Percentiles rank a stretch among this genome's conserved stretches.
phyloP scores from a whole-genome alignment of 2,329 filamentous ascomycete species.

The Coniochaeta ligniaria region DNA sequence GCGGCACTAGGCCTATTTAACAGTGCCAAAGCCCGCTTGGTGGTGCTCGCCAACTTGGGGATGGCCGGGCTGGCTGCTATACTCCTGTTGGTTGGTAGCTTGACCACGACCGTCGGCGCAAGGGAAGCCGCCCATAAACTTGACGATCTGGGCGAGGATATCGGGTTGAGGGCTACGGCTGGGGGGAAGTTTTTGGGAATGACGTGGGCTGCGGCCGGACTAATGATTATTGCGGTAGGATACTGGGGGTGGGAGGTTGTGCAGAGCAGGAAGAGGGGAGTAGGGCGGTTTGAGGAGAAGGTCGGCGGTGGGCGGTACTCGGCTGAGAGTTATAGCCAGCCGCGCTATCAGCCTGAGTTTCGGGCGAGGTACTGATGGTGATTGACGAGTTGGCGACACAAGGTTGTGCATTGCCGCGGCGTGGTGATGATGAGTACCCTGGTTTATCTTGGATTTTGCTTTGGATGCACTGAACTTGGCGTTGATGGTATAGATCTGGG shows the following conservation, averaged over 20 bases:
- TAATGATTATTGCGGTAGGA: constrained; percentile 29
- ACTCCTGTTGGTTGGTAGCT: constrained; percentile 31
- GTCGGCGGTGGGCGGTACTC: background rate
- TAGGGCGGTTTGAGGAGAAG: constrained; percentile 1
- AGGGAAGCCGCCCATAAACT: constrained; percentile 32
- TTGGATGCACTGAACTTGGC: too few relatives aligned
- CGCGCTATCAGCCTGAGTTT: background rate
- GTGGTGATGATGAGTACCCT: background rate
- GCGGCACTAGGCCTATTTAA: background rate
- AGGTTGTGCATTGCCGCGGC: background rate
- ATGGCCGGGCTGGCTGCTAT: constrained; percentile 28
- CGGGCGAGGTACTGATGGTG: background rate
- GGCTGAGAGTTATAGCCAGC: background rate
- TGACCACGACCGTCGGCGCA: constrained; percentile 32
- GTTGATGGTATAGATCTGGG: background rate
- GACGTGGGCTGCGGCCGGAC: constrained; percentile 38
- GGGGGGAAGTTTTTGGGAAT: constrained; percentile 38
- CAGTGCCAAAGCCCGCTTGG: background rate
- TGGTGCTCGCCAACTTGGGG: constrained; percentile 27
- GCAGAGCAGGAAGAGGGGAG: constrained; percentile 18
- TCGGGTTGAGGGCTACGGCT: constrained; percentile 34
- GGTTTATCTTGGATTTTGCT: too few relatives aligned
- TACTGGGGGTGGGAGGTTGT: constrained; percentile 34
- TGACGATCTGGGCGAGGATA: constrained; percentile 32
- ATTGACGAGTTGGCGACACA: too few relatives aligned